Evolutionary conservation across 1,139 yeast genomes (phyloP), one percentile per base, ranked within the genome.

Genomic region (Geotrichum fermentans): DNA sequence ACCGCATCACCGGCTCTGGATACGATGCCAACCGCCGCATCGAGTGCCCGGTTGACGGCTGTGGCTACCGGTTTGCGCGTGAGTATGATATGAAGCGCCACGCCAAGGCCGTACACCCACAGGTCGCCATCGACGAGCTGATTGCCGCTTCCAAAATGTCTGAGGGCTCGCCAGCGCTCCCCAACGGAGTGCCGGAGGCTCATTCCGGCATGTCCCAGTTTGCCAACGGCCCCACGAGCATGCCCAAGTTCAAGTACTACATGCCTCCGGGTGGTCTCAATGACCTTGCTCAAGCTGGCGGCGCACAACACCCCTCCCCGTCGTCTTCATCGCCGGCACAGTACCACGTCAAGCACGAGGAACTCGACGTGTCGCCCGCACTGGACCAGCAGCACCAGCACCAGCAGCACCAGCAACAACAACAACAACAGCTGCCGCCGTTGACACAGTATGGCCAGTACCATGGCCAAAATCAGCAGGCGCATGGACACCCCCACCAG

Each of bases 51-150:
- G 57, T 58, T 5, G 56, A 55, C 4, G 64, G 58, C 4, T 72
- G 75, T 47, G 56, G 54, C 24, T 65, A 57, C 55, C 57, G 71
- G 26, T 72, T 70, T 56, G 58, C 57, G 20, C 57, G 75, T 22
- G 57, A 65, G 45, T 71, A 71, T 52, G 76, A 72, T 52, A 52
- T 71, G 49, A 56, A 58, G 24, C 63, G 76, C 6, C 76, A 72
- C 47, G 46, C 67, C 26, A 58, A 56, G 11, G 56, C 65, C 4
- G 50, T 50, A 18, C 70, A 65, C 45, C 50, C 57, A 16, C 45
- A 42, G 21, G 45, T 50, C 32, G 40, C 36, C 16, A 26, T 50
- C 21, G 52, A 49, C 21, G 42, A 41, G 3, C 20, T 51, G 34
- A 29, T 47, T 34, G 43, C 45, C 16, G 45, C 45, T 18, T 45